Base-by-base conservation (phyloP, 2,329 filamentous ascomycete species). In the Xylariales sp. region DNA sequence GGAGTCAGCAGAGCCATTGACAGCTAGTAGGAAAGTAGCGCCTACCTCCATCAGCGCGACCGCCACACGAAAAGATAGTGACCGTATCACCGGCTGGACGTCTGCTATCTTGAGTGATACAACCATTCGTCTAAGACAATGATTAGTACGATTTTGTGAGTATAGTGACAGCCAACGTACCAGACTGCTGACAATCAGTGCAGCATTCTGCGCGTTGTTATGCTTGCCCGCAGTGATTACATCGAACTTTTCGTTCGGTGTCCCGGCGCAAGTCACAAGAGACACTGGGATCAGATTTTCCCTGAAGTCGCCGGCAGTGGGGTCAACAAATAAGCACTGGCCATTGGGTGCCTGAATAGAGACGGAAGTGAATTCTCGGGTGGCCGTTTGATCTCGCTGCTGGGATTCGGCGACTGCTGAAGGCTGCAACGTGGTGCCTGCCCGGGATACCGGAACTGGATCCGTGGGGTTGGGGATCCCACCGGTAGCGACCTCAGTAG, bases 241-340 rank as follows among this genome's bases (percentile, higher is more conserved):
- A 52, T 76, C 73, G 51, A 71, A 77, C 49, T 67, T 68, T 54
- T 75, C 68, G 38, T 68, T 69, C 3, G 64, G 56, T 4, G 64
- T 62, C 22, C 65, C 69, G 21, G 59, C 56, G 55, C 73, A 77
- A 20, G 57, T 53, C 7, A 67, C 66, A 8, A 74, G 50, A 16
- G 62, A 60, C 7, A 76, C 56, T 2, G 73, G 73, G 38, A 76
- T 73, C 34, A 76, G 59, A 48, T 77, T 77, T 55, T 71, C 61
- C 5, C 73, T 69, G 55, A 75, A 76, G 48, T 77, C 73, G 25
- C 73, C 73, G 1, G 70, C 71, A 1, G 70, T 70, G 1, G 70
- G 68, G 49, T 76, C 69, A 32, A 75, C 55, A 24, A 66, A 74
- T n/a, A 76, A 61, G 44, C 73, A 77, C 38, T 69, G 63, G 19